Evolutionary conservation across 2,329 filamentous ascomycete genomes (phyloP), one percentile per base, ranked within the genome.

Genomic region (Paecilomyces niveus): DNA sequence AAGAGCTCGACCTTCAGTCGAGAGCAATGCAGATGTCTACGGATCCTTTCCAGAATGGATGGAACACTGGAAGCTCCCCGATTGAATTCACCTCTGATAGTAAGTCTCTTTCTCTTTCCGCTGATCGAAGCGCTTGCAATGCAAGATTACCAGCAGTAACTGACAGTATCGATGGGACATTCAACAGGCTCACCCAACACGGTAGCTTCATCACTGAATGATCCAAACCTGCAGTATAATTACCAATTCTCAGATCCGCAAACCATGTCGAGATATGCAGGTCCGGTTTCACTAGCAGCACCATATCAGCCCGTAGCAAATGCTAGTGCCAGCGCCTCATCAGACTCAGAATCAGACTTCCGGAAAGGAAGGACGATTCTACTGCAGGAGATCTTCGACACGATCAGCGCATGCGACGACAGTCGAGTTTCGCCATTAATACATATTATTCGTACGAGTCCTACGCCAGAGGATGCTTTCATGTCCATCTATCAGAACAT

Each of bases 381-480:
- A 1, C 57, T 70, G 15, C 59, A 70, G 56, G 64, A 63, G 1
- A 57, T 70, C 22, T 62, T 70, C 49, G 58, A 67, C 51, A 70
- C 67, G 3, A 68, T 70, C 13, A 58, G 63, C 39, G 65, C 62
- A 54, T 70, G 68, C 51, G 65, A 70, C 53, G 68, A 70, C 21
- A 29, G 59, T n/a, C 58, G 55, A 22, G 60, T 70, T 4, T 63
- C 62, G 4, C 64, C 65, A 15, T 66, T 70, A 6, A 57, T 70
- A n/a, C 59, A 63, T 5, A 68, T 70, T 31, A 62, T 70, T 15
- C 67, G 68, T 6, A 59, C 54, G 3, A 70, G 68, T 54, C 51
- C 59, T 22, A 66, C 68, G 15, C 68, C 68, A 3, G 68, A 70
- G 53, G 67, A 68, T 2, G 68, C 68, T 15, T 64, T 70, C 18